A percentile compares a stretch with the other conserved stretches of the same genome.
Evolutionary conservation across 805 yeast species (phyloP).

Genomic region (Kluyveromyces dobzhanskii): DNA sequence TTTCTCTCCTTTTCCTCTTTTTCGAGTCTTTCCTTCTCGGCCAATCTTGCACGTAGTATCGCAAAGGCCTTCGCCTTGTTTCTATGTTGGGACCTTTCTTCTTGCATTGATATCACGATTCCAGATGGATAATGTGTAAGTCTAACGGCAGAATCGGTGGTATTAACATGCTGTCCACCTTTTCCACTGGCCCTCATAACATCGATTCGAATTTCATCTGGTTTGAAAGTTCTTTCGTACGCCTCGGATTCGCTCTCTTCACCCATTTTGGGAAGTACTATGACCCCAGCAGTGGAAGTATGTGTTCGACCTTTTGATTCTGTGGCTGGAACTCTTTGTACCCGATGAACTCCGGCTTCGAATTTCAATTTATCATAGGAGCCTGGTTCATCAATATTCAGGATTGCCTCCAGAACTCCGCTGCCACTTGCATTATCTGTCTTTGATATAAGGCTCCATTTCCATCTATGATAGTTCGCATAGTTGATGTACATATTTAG

Average conservation of each 20-base stretch:
- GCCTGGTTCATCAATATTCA: conserved; percentile 67
- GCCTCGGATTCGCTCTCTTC: conserved; percentile 43
- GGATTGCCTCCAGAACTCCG: conserved; percentile 70
- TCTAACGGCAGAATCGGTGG: conserved; percentile 95
- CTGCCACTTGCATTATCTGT: conserved; percentile 49
- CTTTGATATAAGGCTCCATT: conserved; percentile 47
- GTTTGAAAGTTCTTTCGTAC: conserved; percentile 63
- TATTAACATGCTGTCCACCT: conserved; percentile 97
- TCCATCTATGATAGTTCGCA: conserved; percentile 63
- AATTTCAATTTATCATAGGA: conserved; percentile 64
- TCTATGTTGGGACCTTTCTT: conserved; percentile 88
- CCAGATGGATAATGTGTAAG: conserved; percentile 90
- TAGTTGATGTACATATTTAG: conserved; percentile 73
- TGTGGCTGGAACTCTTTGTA: conserved; percentile 88
- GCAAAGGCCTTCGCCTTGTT: conserved; percentile 90
- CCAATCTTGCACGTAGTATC: conserved; percentile 72
- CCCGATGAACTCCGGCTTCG: conserved; percentile 95
- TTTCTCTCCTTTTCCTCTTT: conserved; percentile 56
- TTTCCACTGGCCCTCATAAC: conserved; percentile 97
- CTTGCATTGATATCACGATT: conserved; percentile 81
- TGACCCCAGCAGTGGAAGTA: conserved; percentile 93
- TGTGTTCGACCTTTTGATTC: conserved; percentile 92
- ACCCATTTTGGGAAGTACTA: conserved; percentile 77
- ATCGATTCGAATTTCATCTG: conserved; percentile 85
- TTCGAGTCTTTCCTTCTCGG: conserved; percentile 65